phyloP scores from a whole-genome alignment of 2,329 filamentous ascomycete species.

The Claviceps digitariae region DNA sequence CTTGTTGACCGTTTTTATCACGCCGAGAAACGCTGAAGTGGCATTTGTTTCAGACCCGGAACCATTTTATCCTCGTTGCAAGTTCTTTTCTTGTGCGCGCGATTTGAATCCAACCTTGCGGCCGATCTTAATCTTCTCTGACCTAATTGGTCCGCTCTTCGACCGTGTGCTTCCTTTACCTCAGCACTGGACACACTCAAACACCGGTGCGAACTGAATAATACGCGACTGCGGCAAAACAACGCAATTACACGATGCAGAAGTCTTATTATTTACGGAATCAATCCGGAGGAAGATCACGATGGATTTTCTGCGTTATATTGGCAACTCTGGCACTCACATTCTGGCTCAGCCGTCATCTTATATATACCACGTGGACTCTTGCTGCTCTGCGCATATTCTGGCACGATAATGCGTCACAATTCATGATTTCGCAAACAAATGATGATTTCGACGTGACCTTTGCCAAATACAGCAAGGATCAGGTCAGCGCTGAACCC shows the following conservation, averaged over 20 bases:
- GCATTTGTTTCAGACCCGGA: background rate
- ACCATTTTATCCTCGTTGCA: background rate
- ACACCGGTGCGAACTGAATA: too few relatives aligned
- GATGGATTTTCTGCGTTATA: constrained; percentile 4
- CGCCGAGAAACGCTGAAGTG: background rate
- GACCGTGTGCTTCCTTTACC: background rate
- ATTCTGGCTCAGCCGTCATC: constrained; percentile 9
- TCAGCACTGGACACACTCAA: background rate
- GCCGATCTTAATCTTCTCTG: background rate
- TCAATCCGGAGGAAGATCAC: constrained; percentile 3
- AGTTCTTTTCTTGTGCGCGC: background rate
- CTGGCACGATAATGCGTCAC: constrained; percentile 13
- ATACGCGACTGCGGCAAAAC: background rate
- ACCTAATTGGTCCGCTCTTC: background rate
- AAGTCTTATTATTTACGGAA: constrained; percentile 4
- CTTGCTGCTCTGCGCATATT: constrained; percentile 15
- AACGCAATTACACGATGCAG: constrained; percentile 1
- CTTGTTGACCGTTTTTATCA: background rate
- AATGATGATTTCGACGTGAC: constrained; percentile 20
- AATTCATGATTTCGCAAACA: constrained; percentile 16
- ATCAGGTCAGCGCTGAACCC: constrained; percentile 15
- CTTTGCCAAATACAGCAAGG: constrained; percentile 18
- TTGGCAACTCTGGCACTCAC: constrained; percentile 4
- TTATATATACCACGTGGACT: constrained; percentile 15
- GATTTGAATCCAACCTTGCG: background rate